A percentile compares a stretch with the other conserved stretches of the same genome.
These are phyloP conservation scores for Cryphonectria naterciae DNA, from an alignment of 2,329 filamentous ascomycete genomes.

Conservation along the genomic window DNA sequence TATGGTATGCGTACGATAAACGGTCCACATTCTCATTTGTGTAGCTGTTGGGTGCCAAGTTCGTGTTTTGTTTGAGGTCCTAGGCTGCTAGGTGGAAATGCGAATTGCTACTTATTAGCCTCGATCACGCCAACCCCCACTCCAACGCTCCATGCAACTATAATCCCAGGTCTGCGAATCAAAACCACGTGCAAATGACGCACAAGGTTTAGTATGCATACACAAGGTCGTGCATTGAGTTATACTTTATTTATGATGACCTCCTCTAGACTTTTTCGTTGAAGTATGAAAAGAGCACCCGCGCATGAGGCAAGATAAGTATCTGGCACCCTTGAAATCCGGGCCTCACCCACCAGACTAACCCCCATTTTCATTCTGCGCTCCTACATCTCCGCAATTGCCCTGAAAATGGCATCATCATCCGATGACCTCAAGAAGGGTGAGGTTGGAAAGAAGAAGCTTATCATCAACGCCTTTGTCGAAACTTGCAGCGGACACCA, in stretches of 20 bases:
- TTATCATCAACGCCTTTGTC: conserved; percentile 50
- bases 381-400: not conserved
- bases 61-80: not conserved
- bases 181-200: not conserved
- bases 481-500: conserved; percentile 26
- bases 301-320: not conserved
- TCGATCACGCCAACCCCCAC: conserved; percentile 20
- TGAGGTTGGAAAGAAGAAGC: conserved; percentile 39
- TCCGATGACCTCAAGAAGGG: not conserved
- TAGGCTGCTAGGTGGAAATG: not conserved
- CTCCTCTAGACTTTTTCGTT: not conserved
- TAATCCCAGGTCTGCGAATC: not conserved
- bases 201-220: not conserved
- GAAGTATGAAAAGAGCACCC: not conserved
- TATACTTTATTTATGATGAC: not conserved
- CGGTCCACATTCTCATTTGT: no score
- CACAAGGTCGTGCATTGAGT: not conserved
- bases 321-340: not conserved
- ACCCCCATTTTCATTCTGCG: not conserved
- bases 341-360: not conserved
- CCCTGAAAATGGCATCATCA: conserved; percentile 23
- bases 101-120: conserved; percentile 25
- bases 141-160: not conserved
- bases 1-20: not conserved
- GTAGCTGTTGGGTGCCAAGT: not conserved